These are phyloP conservation scores for Arthromyces matolae DNA, from an alignment of 768 basidiomycete species.

Conservation along the genomic window DNA sequence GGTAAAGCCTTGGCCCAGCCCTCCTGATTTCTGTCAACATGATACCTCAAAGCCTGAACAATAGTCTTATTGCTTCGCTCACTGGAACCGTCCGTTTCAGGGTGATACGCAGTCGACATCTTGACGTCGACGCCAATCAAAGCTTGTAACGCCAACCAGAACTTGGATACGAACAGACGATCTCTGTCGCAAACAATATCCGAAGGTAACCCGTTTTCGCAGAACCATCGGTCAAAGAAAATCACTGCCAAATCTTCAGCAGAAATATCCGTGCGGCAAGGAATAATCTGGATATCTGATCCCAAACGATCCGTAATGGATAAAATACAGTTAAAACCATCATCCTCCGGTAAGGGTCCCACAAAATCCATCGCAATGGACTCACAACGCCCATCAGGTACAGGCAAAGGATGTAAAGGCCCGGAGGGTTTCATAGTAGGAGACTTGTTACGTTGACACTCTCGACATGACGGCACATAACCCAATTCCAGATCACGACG, in stretches of 20 bases:
- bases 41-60: slow-evolving; percentile 24
- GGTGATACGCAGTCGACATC: slow-evolving; percentile 36
- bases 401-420: slow-evolving; percentile 20
- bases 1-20: slow-evolving; percentile 30
- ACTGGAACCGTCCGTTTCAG: slow-evolving; percentile 34
- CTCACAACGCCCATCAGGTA: slow-evolving; percentile 22
- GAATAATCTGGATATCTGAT: slow-evolving; percentile 19
- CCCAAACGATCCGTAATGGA: slow-evolving; percentile 25
- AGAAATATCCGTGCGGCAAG: slow-evolving; percentile 1
- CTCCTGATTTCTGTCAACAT: slow-evolving; percentile 27
- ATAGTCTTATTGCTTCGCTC: slow-evolving; percentile 34
- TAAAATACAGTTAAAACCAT: slow-evolving; percentile 21
- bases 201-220: slow-evolving; percentile 27
- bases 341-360: slow-evolving; percentile 26
- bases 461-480: slow-evolving; percentile 10
- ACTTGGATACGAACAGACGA: slow-evolving; percentile 17
- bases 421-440: slow-evolving; percentile 21
- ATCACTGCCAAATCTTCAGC: slow-evolving; percentile 18
- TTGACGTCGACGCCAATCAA: slow-evolving; percentile 26
- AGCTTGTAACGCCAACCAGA: slow-evolving; percentile 29
- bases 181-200: slow-evolving; percentile 32
- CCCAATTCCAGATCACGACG: slow-evolving; percentile 9
- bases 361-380: slow-evolving; percentile 31
- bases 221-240: slow-evolving; percentile 29
- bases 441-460: slow-evolving; percentile 26